Conservation (phyloP, 1,139 yeast species). For the Wickerhamomyces sp. region DNA sequence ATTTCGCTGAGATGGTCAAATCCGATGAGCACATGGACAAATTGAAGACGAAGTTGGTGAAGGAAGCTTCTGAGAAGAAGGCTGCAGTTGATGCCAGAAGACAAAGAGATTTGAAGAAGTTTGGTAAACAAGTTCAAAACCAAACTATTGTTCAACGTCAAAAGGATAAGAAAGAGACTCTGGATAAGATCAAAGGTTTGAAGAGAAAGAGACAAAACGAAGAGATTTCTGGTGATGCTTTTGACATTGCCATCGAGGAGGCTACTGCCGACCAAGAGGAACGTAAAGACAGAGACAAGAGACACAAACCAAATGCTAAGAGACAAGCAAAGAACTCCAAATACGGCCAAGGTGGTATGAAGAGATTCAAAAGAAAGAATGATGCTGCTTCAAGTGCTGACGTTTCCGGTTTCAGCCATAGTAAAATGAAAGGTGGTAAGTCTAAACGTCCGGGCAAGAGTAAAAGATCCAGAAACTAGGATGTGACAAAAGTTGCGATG, state of each 20-base stretch:
- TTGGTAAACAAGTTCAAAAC: conserved; percentile 95
- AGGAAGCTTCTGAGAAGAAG: conserved; percentile 86
- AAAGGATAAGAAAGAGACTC: conserved; percentile 85
- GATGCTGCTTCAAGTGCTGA: conserved; percentile 74
- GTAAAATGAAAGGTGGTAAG: conserved; percentile 48
- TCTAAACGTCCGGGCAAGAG: conserved; percentile 75
- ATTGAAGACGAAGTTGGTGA: conserved; percentile 72
- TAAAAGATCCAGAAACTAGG: conserved; percentile 35
- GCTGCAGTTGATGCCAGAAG: conserved; percentile 92
- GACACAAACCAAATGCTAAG: conserved; percentile 56
- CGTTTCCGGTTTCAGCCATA: conserved; percentile 54
- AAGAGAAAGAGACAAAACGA: conserved; percentile 81
- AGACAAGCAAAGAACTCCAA: conserved; percentile 65
- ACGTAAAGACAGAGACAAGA: conserved; percentile 29
- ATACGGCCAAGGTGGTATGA: conserved; percentile 70
- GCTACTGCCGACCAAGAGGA: conserved; percentile 37
- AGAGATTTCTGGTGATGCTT: conserved; percentile 55
- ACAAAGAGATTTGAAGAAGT: conserved; percentile 92
- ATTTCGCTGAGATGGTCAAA: conserved; percentile 98
- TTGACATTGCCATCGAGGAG: conserved; percentile 84
- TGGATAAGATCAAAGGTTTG: conserved; percentile 84
- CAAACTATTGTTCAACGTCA: conserved; percentile 93
- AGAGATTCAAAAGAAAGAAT: conserved; percentile 67
- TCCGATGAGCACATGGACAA: conserved; percentile 98
- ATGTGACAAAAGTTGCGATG: neutral